Percentiles rank a stretch among this genome's conserved stretches.
phyloP scores from a whole-genome alignment of 2,329 filamentous ascomycete species.

The Aspergillus sojae region DNA sequence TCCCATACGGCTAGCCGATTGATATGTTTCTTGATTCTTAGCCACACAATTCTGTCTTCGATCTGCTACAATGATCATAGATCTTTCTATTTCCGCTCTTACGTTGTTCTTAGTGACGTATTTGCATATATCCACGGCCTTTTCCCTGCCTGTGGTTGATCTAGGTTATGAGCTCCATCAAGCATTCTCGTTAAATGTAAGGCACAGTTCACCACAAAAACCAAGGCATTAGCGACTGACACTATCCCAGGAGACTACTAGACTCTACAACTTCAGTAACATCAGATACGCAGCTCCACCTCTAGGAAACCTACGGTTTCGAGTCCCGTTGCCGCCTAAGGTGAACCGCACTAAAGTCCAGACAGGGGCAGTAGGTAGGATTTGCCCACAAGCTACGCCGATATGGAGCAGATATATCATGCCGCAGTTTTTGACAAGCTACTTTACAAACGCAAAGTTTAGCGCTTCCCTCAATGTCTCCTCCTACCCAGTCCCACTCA shows the following conservation, averaged over 20 bases:
- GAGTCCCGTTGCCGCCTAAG: conserved; percentile 48
- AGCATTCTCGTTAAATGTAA: conserved; percentile 34
- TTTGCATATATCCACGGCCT: neutral
- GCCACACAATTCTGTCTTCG: neutral
- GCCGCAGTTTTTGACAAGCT: conserved; percentile 22
- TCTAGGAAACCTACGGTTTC: conserved; percentile 54
- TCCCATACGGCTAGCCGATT: neutral
- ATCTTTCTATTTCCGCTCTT: neutral
- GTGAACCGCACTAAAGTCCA: conserved; percentile 50
- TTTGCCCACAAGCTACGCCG: conserved; percentile 51
- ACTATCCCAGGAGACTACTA: conserved; percentile 33
- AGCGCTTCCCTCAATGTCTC: conserved; percentile 25
- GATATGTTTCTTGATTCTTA: neutral
- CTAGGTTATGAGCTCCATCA: conserved; percentile 58
- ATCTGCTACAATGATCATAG: neutral
- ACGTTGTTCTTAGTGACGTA: neutral
- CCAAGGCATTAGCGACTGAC: conserved; percentile 14
- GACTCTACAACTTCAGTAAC: conserved; percentile 59
- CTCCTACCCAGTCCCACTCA: conserved; percentile 22
- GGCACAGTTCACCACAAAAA: neutral
- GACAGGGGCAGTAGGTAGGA: conserved; percentile 44
- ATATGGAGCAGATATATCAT: conserved; percentile 45
- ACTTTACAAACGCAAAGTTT: conserved; percentile 18
- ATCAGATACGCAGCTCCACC: conserved; percentile 61
- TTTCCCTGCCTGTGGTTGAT: conserved; percentile 42